These are phyloP conservation scores for Hemileccinum rubropunctum DNA, from an alignment of 768 basidiomycete genomes.

Conservation along the genomic window DNA sequence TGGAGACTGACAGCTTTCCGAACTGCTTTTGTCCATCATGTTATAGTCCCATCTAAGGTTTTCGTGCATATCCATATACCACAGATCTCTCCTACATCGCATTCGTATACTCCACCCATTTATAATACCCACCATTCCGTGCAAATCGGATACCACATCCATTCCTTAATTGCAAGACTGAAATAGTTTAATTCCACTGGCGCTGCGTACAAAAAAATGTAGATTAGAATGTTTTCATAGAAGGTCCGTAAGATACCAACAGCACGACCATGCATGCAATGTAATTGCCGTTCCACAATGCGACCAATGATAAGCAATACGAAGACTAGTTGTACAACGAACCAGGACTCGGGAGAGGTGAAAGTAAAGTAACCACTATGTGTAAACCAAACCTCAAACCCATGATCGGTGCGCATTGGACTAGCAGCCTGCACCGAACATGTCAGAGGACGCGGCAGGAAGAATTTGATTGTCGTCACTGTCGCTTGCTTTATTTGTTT, in stretches of 20 bases:
- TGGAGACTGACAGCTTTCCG: conserved; percentile 19
- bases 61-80: neutral
- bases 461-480: conserved; percentile 25
- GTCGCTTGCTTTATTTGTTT: conserved; percentile 16
- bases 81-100: neutral
- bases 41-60: conserved; percentile 39
- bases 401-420: neutral
- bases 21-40: conserved; percentile 44
- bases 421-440: too few species aligned
- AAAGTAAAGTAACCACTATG: neutral
- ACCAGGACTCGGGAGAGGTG: conserved; percentile 4
- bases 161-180: neutral
- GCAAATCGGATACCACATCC: neutral
- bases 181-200: neutral
- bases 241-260: conserved; percentile 5
- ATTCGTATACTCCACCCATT: neutral
- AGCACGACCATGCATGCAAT: neutral
- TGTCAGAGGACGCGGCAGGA: neutral
- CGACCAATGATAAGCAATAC: conserved; percentile 5
- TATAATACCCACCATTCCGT: neutral
- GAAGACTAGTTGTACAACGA: conserved; percentile 16
- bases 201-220: neutral
- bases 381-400: conserved; percentile 3
- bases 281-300: conserved; percentile 4
- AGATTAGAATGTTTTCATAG: conserved; percentile 12